Evolutionary conservation across 2,329 filamentous ascomycete genomes (phyloP).

Genomic region (Aureobasidium subglaciale): DNA sequence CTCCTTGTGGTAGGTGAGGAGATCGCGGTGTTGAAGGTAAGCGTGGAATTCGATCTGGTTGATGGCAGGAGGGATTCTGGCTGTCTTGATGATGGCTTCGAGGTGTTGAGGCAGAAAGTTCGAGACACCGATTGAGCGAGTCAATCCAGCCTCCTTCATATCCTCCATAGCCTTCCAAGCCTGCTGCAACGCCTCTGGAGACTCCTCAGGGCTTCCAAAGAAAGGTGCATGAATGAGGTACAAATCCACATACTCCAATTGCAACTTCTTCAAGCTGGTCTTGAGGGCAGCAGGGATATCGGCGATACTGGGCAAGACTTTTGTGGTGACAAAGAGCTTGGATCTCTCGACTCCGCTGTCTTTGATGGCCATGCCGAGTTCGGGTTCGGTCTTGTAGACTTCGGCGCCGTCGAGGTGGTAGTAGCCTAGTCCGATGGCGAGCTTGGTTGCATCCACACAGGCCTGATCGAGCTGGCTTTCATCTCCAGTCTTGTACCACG

Average conservation of each 20-base stretch:
- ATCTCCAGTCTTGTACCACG: slow-evolving; percentile 50
- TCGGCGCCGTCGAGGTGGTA: slow-evolving; percentile 70
- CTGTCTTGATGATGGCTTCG: slow-evolving; percentile 45
- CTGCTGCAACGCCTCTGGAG: slow-evolving; percentile 37
- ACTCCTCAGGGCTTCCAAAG: slow-evolving; percentile 35
- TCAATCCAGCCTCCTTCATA: slow-evolving; percentile 49
- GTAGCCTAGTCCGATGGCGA: slow-evolving; percentile 63
- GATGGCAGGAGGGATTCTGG: slow-evolving; percentile 51
- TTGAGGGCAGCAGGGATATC: slow-evolving; percentile 52
- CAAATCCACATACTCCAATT: slow-evolving; percentile 56
- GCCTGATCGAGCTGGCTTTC: slow-evolving; percentile 50
- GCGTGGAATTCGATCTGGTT: slow-evolving; percentile 67
- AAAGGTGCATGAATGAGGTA: slow-evolving; percentile 58
- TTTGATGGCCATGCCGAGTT: slow-evolving; percentile 42
- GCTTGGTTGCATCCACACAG: slow-evolving; percentile 49
- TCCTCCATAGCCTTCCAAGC: slow-evolving; percentile 56
- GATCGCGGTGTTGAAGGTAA: slow-evolving; percentile 54
- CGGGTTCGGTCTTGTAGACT: slow-evolving; percentile 45
- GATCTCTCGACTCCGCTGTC: slow-evolving; percentile 36
- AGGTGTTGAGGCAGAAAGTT: slow-evolving; percentile 53
- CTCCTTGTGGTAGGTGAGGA: slow-evolving; percentile 48
- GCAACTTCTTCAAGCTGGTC: slow-evolving; percentile 51
- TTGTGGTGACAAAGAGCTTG: slow-evolving; percentile 49
- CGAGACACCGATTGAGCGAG: slow-evolving; percentile 56
- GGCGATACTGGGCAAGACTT: slow-evolving; percentile 46